Conservation (phyloP, 169 alveolate species). For the Plasmodium falciparum region DNA sequence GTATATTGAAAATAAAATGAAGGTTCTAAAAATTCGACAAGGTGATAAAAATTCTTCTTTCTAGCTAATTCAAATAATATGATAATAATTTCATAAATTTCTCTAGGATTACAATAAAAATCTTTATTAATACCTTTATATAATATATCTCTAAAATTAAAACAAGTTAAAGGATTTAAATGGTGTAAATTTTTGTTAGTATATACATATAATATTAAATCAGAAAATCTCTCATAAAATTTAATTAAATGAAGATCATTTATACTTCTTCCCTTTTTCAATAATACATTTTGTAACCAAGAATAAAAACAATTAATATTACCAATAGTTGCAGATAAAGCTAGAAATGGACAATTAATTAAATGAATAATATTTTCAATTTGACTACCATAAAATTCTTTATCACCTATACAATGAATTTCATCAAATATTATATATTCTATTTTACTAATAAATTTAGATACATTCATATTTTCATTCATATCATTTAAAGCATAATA, state of each 20-base stretch:
- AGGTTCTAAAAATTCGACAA: slow-evolving; percentile 74
- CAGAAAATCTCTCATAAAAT: slow-evolving; percentile 89
- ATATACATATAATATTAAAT: slow-evolving; percentile 85
- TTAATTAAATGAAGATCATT: slow-evolving; percentile 83
- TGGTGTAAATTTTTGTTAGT: slow-evolving; percentile 76
- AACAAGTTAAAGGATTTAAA: slow-evolving; percentile 83
- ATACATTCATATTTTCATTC: slow-evolving; percentile 72
- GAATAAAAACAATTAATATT: slow-evolving; percentile 87
- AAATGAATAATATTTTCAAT: slow-evolving; percentile 88
- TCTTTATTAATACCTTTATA: slow-evolving; percentile 76
- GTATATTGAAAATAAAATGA: slow-evolving; percentile 70
- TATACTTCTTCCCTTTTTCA: slow-evolving; percentile 56
- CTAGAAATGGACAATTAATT: slow-evolving; percentile 93
- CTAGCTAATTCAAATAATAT: slow-evolving; percentile 64
- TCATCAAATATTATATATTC: slow-evolving; percentile 93
- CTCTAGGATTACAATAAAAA: slow-evolving; percentile 77
- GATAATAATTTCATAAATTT: slow-evolving; percentile 63
- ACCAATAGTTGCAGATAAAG: slow-evolving; percentile 94
- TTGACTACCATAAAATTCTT: slow-evolving; percentile 81
- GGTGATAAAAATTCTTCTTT: slow-evolving; percentile 49
- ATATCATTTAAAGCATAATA: slow-evolving; percentile 82
- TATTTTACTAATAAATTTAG: slow-evolving; percentile 80
- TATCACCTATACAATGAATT: slow-evolving; percentile 91
- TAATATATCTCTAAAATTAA: slow-evolving; percentile 68
- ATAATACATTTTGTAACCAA: slow-evolving; percentile 85